Evolutionary conservation across 306 rosid species (phyloP), one percentile per base, ranked within the genome.

Genomic region (Rosa persica): DNA sequence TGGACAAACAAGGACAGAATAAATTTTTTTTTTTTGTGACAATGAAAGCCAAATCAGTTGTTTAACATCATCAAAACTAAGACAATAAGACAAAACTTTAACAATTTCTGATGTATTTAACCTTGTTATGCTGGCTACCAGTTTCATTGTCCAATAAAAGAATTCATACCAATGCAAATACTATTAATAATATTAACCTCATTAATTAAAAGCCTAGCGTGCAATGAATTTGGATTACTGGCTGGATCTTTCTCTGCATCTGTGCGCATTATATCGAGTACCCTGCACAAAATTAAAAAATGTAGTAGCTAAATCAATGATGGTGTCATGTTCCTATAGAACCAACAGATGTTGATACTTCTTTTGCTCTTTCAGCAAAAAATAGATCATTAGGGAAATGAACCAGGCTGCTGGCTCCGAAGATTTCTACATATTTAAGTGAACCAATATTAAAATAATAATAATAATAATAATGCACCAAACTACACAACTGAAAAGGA

Each of bases 211-310:
- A 80, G 87, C 81, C 91, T 91, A 52, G 99, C 98, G 43, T 73
- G 90, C 86, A 84, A 46, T 8, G 94, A 90, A 72, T 81, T 64
- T 61, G 94, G 94, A 89, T 86, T 65, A 62, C 84, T 93, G 74
- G 81, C 67, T 64, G 99, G 97, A 86, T 93, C 96, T 70, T 91
- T 79, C 78, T 79, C 85, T 19, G 98, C 92, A 88, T 95, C 98
- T 2, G 69, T 65, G 70, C 79, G 88, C 96, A 95, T 91, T 79
- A 91, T 95, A 78, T 93, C 92, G 67, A 91, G 93, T 69, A 95
- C 99, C 83, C 99, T 95, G 87, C 91, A 89, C 43, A 85, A 81
- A 25, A 69, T 80, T 70, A 79, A 70, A 76, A 55, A 55, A 22
- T 25, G 40, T 71, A 77, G 25, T 12, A 81, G 51, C 65, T 30